These are phyloP conservation scores for Cytidiella melzeri DNA, from an alignment of 768 basidiomycete species.

Conservation along the genomic window DNA sequence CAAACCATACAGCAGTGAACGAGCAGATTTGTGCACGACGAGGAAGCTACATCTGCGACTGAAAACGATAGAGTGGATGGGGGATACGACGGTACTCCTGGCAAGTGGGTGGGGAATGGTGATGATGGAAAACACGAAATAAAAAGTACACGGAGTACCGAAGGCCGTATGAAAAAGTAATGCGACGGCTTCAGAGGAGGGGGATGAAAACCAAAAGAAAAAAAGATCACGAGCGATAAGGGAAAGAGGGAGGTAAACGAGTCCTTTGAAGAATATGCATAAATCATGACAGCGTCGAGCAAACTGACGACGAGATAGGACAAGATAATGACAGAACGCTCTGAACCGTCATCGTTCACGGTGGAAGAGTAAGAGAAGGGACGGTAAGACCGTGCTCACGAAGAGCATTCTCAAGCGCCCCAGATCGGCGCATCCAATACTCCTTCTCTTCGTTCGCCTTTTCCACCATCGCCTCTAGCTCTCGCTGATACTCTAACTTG, in stretches of 20 bases:
- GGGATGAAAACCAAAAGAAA: constrained; percentile 18
- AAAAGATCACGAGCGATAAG: constrained; percentile 13
- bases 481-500: constrained; percentile 63
- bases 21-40: neutral
- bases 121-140: constrained; percentile 13
- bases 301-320: constrained; percentile 24
- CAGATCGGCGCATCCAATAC: constrained; percentile 54
- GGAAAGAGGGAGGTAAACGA: constrained; percentile 16
- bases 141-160: constrained; percentile 37
- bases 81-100: constrained; percentile 51
- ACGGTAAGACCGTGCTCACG: constrained; percentile 51
- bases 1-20: neutral
- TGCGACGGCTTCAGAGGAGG: constrained; percentile 11
- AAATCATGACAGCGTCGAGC: constrained; percentile 10
- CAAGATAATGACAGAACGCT: constrained; percentile 3
- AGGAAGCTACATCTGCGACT: neutral
- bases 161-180: constrained; percentile 30
- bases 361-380: constrained; percentile 24
- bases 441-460: constrained; percentile 52
- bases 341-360: neutral
- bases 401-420: constrained; percentile 43
- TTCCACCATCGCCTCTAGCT: constrained; percentile 54
- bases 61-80: constrained; percentile 17
- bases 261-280: constrained; percentile 12
- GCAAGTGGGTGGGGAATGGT: constrained; percentile 40